A percentile compares a stretch with the other conserved stretches of the same genome.
Evolutionary conservation across 2,329 filamentous ascomycete genomes (phyloP).

Genomic region (Nemania bipapillata): DNA sequence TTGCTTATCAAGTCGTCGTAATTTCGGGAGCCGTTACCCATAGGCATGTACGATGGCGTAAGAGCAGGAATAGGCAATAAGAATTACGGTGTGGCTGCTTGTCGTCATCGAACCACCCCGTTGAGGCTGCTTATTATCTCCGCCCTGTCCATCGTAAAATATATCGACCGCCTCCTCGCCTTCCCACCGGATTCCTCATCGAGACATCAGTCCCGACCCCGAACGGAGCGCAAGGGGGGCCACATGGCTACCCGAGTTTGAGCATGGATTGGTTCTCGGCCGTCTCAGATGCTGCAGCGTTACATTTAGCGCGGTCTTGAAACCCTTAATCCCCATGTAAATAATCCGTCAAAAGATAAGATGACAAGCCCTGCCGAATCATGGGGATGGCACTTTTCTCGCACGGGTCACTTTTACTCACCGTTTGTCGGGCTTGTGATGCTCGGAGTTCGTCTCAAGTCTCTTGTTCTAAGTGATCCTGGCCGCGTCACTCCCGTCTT

Average conservation of each 20-base stretch:
- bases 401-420: neutral
- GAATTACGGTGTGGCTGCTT: conserved; percentile 20
- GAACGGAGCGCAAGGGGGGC: conserved; percentile 24
- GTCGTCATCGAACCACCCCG: conserved; percentile 24
- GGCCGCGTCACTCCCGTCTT: neutral
- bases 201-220: conserved; percentile 32
- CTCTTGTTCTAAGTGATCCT: neutral
- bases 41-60: conserved; percentile 16
- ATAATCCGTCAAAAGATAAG: conserved; percentile 15
- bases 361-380: conserved; percentile 18
- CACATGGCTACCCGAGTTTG: conserved; percentile 38
- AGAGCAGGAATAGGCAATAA: neutral
- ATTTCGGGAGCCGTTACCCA: conserved; percentile 8
- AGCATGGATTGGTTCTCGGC: conserved; percentile 30
- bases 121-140: conserved; percentile 22
- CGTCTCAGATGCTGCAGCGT: conserved; percentile 36
- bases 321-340: conserved; percentile 29
- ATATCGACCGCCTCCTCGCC: neutral
- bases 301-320: conserved; percentile 37
- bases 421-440: neutral
- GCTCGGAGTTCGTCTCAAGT: conserved; percentile 7
- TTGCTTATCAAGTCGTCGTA: conserved; percentile 5
- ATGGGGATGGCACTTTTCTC: neutral
- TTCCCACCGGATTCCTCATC: conserved; percentile 34
- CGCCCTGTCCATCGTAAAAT: conserved; percentile 5